Evolutionary conservation across 139 green algal species (phyloP).

Genomic region (Pleodorina starrii): DNA sequence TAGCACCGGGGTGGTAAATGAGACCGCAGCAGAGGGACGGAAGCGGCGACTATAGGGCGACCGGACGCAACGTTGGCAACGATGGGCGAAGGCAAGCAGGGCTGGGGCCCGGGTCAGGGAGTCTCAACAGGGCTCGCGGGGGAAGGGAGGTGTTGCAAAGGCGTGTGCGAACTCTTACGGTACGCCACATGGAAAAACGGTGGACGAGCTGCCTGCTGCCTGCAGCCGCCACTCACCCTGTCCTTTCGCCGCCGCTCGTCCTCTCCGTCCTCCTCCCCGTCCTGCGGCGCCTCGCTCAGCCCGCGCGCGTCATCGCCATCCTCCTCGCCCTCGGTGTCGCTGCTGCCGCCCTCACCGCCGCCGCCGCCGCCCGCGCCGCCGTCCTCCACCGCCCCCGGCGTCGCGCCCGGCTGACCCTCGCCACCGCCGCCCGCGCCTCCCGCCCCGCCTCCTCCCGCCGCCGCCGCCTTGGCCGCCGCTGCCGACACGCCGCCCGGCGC

Average conservation of each 20-base stretch:
- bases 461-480: constrained; percentile 4
- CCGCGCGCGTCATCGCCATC: constrained; percentile 26
- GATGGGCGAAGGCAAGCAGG: too few relatives aligned
- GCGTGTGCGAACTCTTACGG: too few relatives aligned
- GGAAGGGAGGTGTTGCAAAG: too few relatives aligned
- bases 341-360: constrained; percentile 34
- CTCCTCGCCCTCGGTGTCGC: constrained; percentile 31
- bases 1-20: too few relatives aligned
- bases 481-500: not conserved
- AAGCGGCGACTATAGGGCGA: too few relatives aligned
- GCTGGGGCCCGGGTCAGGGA: too few relatives aligned
- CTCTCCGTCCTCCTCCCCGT: constrained; percentile 40
- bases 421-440: not conserved
- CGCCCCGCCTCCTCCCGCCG: not conserved
- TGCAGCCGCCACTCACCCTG: not conserved
- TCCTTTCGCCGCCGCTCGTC: constrained; percentile 31
- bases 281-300: constrained; percentile 7
- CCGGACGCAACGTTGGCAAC: too few relatives aligned
- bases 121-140: too few relatives aligned
- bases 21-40: too few relatives aligned
- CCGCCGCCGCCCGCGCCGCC: too few relatives aligned
- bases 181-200: too few relatives aligned
- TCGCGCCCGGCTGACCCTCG: not conserved
- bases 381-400: not conserved
- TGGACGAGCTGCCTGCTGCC: too few relatives aligned